phyloP scores from a whole-genome alignment of 352 stramenopile species.

The Salisapilia sapeloensis region DNA sequence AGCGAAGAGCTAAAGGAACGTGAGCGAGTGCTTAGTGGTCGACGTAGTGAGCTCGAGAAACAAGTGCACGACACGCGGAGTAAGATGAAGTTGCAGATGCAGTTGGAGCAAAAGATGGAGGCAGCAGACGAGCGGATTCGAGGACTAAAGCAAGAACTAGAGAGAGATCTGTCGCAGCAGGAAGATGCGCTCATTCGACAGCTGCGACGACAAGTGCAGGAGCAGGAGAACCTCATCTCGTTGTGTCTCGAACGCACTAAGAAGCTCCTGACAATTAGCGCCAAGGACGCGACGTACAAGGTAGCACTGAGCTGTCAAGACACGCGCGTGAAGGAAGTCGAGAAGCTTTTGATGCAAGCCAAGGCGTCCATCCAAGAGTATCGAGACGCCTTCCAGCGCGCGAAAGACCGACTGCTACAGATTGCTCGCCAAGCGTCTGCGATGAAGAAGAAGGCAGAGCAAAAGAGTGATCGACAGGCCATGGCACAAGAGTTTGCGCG shows the following conservation, averaged over 20 bases:
- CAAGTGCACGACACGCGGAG: too few relatives aligned
- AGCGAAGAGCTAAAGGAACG: too few relatives aligned
- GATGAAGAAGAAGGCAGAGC: conserved; percentile 42
- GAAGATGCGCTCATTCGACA: conserved; percentile 61
- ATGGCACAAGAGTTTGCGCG: conserved; percentile 40
- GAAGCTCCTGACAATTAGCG: conserved; percentile 25
- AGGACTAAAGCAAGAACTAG: conserved; percentile 49
- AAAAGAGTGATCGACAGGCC: conserved; percentile 41
- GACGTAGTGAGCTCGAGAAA: too few relatives aligned
- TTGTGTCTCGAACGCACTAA: conserved; percentile 32
- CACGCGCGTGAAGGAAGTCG: conserved; percentile 45
- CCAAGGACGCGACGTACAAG: conserved; percentile 27
- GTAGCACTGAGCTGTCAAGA: conserved; percentile 42
- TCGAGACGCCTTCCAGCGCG: conserved; percentile 31
- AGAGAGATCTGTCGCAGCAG: conserved; percentile 57
- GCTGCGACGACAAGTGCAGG: conserved; percentile 43
- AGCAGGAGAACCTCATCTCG: conserved; percentile 50
- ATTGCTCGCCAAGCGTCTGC: conserved; percentile 46
- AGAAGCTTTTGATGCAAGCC: conserved; percentile 33
- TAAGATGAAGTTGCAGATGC: conserved; percentile 47
- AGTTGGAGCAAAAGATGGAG: conserved; percentile 55
- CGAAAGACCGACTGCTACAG: conserved; percentile 48
- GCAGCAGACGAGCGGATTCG: conserved; percentile 55
- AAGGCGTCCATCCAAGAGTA: conserved; percentile 29
- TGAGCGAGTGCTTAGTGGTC: too few relatives aligned